Base-by-base conservation (phyloP, 768 basidiomycete species). In the Tulasnella sp. region DNA sequence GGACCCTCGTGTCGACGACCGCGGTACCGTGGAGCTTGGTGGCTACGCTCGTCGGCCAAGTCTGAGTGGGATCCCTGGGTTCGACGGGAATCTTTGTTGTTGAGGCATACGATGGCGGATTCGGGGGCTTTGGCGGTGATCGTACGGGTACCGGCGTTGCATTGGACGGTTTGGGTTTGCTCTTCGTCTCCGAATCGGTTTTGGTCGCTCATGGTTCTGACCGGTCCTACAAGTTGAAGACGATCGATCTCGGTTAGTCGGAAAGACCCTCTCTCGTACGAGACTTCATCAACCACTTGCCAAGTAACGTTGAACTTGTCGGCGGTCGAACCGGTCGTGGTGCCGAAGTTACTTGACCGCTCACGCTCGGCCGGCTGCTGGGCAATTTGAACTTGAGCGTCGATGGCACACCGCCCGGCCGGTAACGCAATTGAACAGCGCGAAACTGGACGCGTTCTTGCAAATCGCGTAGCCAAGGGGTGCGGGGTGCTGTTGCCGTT, bases 1-100 rank as follows among this genome's bases (percentile, higher is more conserved):
- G 85, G 1, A 89, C 88, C 5, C 85, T 82, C 0, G 89, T 87
- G 83, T 91, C 88, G n/a, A 93, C 85, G 0, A 89, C 91, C 1
- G 87, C 89, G 0, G 91, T 91, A 81, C 86, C 86, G 34, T 6
- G 6, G 34, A 72, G 14, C 60, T 90, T 90, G 34, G 84, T 84
- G 14, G 44, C 44, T 9, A 44, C 11, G 8, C 44, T 44, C 44
- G 8, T 44, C 44, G 3, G 44, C 44, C 44, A 44, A 9, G 44
- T 44, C 44, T 9, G 44, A 44, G 44, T 9, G 44, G 44, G 11
- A 3, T 44, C 44, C 3, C 3, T 1, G 1, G 44, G 44, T n/a
- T n/a, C n/a, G n/a, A n/a, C n/a, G n/a, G n/a, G n/a, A n/a, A n/a
- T n/a, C n/a, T n/a, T n/a, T n/a, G n/a, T n/a, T n/a, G n/a, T n/a